Evolutionary conservation across 306 rosid genomes (phyloP).

Genomic region (Corylus heterophylla): DNA sequence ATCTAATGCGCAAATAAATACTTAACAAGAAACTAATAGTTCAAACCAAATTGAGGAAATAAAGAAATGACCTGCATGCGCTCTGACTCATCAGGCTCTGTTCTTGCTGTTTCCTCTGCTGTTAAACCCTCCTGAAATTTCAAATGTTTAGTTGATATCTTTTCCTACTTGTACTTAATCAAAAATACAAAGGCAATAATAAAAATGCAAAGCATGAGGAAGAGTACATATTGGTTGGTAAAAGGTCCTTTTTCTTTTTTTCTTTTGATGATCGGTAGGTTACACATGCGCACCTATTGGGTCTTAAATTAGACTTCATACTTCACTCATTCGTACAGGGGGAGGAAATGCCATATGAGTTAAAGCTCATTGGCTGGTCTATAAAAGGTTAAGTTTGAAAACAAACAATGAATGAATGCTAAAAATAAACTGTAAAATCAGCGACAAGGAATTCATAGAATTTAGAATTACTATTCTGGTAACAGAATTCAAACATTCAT

Average conservation of each 20-base stretch:
- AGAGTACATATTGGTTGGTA: no score
- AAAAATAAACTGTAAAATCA: not conserved
- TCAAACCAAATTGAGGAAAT: conserved; percentile 12
- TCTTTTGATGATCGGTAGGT: not conserved
- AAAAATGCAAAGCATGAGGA: not conserved
- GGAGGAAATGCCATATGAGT: not conserved
- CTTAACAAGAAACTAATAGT: conserved; percentile 13
- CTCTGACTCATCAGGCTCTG: conserved; percentile 74
- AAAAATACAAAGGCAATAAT: not conserved
- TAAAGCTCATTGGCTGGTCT: not conserved
- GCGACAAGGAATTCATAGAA: not conserved
- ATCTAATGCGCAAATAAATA: conserved; percentile 1
- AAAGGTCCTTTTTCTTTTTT: not conserved
- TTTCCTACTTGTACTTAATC: not conserved
- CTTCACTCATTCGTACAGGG: not conserved
- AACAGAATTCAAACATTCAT: no score
- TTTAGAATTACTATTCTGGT: no score
- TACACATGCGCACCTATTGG: not conserved
- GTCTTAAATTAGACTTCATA: not conserved
- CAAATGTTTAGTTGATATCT: conserved; percentile 17
- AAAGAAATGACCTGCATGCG: conserved; percentile 71
- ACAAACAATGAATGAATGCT: not conserved
- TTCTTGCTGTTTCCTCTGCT: conserved; percentile 67
- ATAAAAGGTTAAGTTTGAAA: not conserved
- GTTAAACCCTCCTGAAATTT: conserved; percentile 82